Conservation (phyloP, 2,329 filamentous ascomycete species). For the Verruconis gallopava region DNA sequence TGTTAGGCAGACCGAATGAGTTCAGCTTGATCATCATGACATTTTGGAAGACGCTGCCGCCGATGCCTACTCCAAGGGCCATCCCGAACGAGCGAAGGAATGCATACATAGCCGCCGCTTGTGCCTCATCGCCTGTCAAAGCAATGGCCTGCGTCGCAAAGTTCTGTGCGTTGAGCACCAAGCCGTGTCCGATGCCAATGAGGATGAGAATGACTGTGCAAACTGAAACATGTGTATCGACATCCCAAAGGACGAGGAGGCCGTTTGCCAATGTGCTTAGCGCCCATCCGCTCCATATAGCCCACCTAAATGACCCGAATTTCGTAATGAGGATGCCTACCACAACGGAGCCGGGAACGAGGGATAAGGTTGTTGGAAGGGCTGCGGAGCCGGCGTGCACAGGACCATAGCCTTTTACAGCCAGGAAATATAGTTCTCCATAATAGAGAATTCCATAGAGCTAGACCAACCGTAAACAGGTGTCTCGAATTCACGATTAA, state of each 20-base stretch:
- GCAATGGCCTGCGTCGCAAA: constrained; percentile 27
- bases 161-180: constrained; percentile 28
- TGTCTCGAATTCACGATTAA: too few species aligned
- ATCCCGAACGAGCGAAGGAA: constrained; percentile 31
- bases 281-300: constrained; percentile 30
- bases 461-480: not conserved
- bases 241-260: constrained; percentile 23
- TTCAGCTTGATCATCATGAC: constrained; percentile 16
- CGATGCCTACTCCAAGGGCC: constrained; percentile 29
- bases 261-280: constrained; percentile 25
- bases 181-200: constrained; percentile 30
- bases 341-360: constrained; percentile 18
- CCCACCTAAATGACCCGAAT: constrained; percentile 25
- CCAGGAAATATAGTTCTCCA: constrained; percentile 27
- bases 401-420: constrained; percentile 22
- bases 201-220: constrained; percentile 27
- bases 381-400: constrained; percentile 26
- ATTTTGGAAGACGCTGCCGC: constrained; percentile 30
- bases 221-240: constrained; percentile 20
- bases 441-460: not conserved
- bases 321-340: constrained; percentile 17
- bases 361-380: constrained; percentile 24
- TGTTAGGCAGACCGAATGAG: not conserved
- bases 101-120: constrained; percentile 26
- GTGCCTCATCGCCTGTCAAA: constrained; percentile 19